These are phyloP conservation scores for Hymenotorrendiella dingleyae DNA, from an alignment of 2,329 filamentous ascomycete species.

Conservation along the genomic window DNA sequence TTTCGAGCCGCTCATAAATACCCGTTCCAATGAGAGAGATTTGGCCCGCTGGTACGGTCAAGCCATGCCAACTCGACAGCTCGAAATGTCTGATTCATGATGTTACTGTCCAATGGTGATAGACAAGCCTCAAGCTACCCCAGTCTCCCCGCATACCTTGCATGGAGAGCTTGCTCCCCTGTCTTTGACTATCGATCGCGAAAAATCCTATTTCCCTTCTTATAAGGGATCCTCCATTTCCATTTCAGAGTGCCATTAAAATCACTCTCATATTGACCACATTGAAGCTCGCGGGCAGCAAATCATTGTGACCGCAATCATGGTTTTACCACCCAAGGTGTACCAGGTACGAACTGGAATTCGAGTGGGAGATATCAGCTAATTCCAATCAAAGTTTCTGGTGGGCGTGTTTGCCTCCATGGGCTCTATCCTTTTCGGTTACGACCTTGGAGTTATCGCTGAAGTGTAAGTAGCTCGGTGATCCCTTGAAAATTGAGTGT, in stretches of 20 bases:
- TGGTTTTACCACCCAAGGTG: conserved; percentile 30
- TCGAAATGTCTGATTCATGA: too few species aligned
- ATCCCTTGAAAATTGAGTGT: not conserved
- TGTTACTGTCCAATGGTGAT: too few species aligned
- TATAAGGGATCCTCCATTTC: not conserved
- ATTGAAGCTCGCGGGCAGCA: too few species aligned
- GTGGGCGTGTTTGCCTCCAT: conserved; percentile 46
- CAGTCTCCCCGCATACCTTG: not conserved
- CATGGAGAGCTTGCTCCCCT: too few species aligned
- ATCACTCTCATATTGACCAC: too few species aligned
- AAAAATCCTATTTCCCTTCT: too few species aligned
- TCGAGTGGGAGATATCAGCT: not conserved
- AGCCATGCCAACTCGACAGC: too few species aligned
- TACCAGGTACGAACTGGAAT: conserved; percentile 24
- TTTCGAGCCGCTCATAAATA: too few species aligned
- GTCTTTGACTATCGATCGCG: too few species aligned
- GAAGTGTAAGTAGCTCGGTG: conserved; percentile 8
- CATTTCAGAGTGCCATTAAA: too few species aligned
- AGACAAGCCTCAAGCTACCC: not conserved
- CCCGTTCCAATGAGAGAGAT: too few species aligned
- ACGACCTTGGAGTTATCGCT: conserved; percentile 49
- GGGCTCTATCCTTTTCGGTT: conserved; percentile 49
- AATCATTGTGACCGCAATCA: conserved; percentile 10
- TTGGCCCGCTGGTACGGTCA: too few species aligned
- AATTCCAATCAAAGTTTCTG: conserved; percentile 25